Evolutionary conservation across 331 rosid genomes (phyloP), one percentile per base, ranked within the genome.

Genomic region (Acacia pycnantha): DNA sequence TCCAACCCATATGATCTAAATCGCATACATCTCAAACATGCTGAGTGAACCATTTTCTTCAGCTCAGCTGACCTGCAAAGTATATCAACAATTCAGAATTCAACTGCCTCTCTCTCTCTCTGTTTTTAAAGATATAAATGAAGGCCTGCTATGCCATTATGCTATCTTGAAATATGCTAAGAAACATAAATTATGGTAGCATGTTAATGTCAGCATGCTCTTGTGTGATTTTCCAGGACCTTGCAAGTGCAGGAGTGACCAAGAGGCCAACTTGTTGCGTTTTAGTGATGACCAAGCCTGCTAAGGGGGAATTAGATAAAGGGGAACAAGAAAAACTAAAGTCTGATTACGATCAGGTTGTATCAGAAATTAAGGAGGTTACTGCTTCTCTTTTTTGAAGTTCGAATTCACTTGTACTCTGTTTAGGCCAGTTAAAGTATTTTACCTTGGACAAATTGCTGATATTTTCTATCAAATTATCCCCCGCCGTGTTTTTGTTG

Each of bases 181-280:
- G 79, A 33, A 71, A 21, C 80, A 27, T 15, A 15, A 68, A 50
- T 69, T 51, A 53, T 48, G 70, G n/a, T 26, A 24, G 19, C 1
- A 14, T 29, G 19, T 37, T 48, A 33, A 65, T 35, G 47, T 40
- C 43, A n/a, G 15, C 46, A 8, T 47, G 62, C 19, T 62, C 62
- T 19, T 41, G 16, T 40, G 3, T 47, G 29, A 24, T n/a, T 62
- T 58, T 76, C 77, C 89, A 95, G 99, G 99, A 95, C 77, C 98
- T 95, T 58, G 97, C 98, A 59, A 86, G 79, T 84, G 99, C 99
- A 11, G 99, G 98, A 72, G 91, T 90, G 66, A 93, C 99, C 19
- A 95, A 95, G 93, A 93, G 97, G 89, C 99, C 98, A 51, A 95
- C 99, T 9, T 92, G 98, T 85, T 92, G 97, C 65, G 94, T 93